Percentiles rank a stretch among this genome's conserved stretches.
Evolutionary conservation across 1,284 basidiomycete species (phyloP).

Genomic region (Ustilago esculenta): DNA sequence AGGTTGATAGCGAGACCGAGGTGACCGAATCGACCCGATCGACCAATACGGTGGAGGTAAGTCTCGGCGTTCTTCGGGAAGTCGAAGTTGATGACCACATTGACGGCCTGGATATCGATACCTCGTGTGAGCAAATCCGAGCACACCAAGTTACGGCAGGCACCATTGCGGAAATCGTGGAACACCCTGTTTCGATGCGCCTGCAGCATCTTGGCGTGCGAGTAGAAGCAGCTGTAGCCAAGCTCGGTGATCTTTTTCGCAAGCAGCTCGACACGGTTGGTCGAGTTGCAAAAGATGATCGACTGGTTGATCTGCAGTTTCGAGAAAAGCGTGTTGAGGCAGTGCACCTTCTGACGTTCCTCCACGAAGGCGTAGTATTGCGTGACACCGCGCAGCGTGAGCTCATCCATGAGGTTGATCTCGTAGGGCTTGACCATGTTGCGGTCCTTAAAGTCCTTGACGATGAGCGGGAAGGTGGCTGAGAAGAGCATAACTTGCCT

Average conservation of each 20-base stretch:
- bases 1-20: conserved; percentile 96
- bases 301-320: conserved; percentile 99
- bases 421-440: conserved; percentile 97
- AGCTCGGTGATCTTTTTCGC: conserved; percentile 99
- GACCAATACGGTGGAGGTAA: conserved; percentile 96
- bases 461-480: conserved; percentile 97
- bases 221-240: conserved; percentile 99
- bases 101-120: conserved; percentile 99
- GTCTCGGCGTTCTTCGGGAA: conserved; percentile 99
- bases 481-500: conserved; percentile 99
- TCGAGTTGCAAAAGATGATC: conserved; percentile 99
- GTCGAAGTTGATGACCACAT: conserved; percentile 99
- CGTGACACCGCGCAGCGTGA: conserved; percentile 96
- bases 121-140: conserved; percentile 93
- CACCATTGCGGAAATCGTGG: conserved; percentile 98
- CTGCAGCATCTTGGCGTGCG: conserved; percentile 99
- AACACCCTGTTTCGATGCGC: conserved; percentile 98
- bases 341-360: conserved; percentile 99
- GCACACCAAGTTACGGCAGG: conserved; percentile 97
- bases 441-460: conserved; percentile 99
- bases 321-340: conserved; percentile 94
- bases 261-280: conserved; percentile 97
- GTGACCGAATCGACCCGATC: conserved; percentile 96
- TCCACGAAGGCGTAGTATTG: conserved; percentile 99
- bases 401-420: conserved; percentile 99